Base-by-base conservation (phyloP, 768 basidiomycete species). In the Hericium erinaceus region DNA sequence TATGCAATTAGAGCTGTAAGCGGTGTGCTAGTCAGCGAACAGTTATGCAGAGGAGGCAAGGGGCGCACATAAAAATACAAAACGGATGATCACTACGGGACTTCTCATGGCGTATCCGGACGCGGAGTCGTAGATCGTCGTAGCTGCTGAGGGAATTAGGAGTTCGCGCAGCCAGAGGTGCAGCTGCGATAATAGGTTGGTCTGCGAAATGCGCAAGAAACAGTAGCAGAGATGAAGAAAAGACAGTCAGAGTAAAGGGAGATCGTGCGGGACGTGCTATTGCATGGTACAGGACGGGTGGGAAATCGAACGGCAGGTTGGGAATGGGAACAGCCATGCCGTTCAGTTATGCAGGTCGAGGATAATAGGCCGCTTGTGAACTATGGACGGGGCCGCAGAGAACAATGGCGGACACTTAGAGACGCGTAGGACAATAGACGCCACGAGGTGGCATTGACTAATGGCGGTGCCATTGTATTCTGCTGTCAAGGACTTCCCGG, bases 11-110 rank as follows among this genome's bases (percentile, higher is more conserved):
- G 11, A 73, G 61, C 37, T 60, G 41, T 10, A 24, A 24, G 39
- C 12, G 40, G 12, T 8, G 39, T 33, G 16, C 37, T 16, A 24
- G 3, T n/a, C 37, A 37, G 41, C 15, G 20, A 8, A 2, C 3
- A 16, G 16, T 20, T 0, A 46, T 12, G 28, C 7, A 12, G 13
- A 18, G 54, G 13, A n/a, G 37, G 15, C 10, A 10, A 11, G 15
- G 15, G 24, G 15, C 54, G 39, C 24, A 55, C 54, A 41, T 20
- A 86, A 78, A 55, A 80, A 70, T 41, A 83, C 74, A 28, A 79
- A 74, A 54, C 86, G 81, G 57, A 78, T 37, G n/a, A 53, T 39
- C 39, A 53, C 37, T 20, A 53, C 28, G 13, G 52, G 52, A 39
- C 18, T 37, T n/a, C 52, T 53, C 52, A 53, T 39, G 28, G 39